Evolutionary conservation across 768 basidiomycete species (phyloP).

Genomic region (Infundibulicybe gibba): DNA sequence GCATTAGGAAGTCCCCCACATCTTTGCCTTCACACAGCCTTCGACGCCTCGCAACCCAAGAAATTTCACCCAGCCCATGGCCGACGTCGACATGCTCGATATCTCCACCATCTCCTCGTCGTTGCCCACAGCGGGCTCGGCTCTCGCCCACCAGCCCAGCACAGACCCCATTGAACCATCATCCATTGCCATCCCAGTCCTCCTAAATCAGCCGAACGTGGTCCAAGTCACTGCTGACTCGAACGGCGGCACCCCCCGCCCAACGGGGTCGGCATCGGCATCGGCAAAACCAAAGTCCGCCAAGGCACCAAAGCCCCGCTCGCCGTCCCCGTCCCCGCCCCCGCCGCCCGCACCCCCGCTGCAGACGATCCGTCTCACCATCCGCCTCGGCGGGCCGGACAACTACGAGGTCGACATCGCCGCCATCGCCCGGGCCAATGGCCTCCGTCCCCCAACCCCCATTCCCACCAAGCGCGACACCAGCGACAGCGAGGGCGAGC

Average conservation of each 20-base stretch:
- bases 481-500: constrained; percentile 48
- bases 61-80: no score
- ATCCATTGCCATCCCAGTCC: no score
- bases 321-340: constrained; percentile 23
- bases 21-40: no score
- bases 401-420: constrained; percentile 64
- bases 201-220: no score
- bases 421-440: constrained; percentile 44
- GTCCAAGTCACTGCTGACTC: not conserved
- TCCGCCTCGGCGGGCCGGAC: constrained; percentile 58
- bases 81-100: no score
- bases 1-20: no score
- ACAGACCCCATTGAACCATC: no score
- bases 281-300: constrained; percentile 51
- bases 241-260: constrained; percentile 6
- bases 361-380: constrained; percentile 58
- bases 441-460: constrained; percentile 54
- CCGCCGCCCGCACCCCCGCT: constrained; percentile 47
- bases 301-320: constrained; percentile 23
- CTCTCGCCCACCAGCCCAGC: no score
- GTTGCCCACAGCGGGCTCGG: no score
- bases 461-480: constrained; percentile 35
- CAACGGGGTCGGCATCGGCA: constrained; percentile 15
- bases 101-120: no score
- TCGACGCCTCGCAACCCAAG: no score